A percentile compares a stretch with the other conserved stretches of the same genome.
Evolutionary conservation across 1,139 yeast species (phyloP).

Genomic region (Schizosaccharomyces versatilis): DNA sequence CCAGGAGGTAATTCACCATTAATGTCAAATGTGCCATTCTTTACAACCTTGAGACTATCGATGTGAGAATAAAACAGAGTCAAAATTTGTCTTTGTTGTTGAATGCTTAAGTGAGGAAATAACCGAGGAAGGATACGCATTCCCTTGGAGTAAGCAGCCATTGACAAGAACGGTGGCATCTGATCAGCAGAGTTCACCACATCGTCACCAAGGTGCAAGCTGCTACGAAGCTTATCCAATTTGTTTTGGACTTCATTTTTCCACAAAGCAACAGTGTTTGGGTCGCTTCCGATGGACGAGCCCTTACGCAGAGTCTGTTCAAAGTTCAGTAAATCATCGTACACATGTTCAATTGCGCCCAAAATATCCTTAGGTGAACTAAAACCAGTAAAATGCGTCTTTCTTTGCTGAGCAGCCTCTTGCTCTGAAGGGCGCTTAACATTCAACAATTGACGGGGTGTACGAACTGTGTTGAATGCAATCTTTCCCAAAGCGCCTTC

Average conservation of each 20-base stretch:
- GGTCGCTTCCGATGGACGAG: conserved; percentile 25
- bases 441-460: conserved; percentile 73
- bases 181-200: conserved; percentile 11
- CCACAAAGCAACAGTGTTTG: conserved; percentile 17
- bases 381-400: conserved; percentile 9
- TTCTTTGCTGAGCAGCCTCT: not conserved
- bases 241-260: conserved; percentile 17
- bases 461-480: conserved; percentile 57
- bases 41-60: conserved; percentile 57
- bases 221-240: conserved; percentile 40
- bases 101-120: conserved; percentile 58
- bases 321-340: conserved; percentile 51
- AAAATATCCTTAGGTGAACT: conserved; percentile 22
- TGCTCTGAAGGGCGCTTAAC: conserved; percentile 21
- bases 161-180: conserved; percentile 58
- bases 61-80: conserved; percentile 66
- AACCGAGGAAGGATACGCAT: conserved; percentile 73
- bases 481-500: conserved; percentile 88
- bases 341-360: conserved; percentile 45
- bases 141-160: conserved; percentile 69
- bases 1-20: conserved; percentile 28
- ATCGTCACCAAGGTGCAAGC: conserved; percentile 39
- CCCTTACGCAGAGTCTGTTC: conserved; percentile 60
- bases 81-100: conserved; percentile 56
- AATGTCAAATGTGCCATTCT: conserved; percentile 43